Conservation (phyloP, 1,139 yeast genomes). For the Geotrichum restrictum region DNA sequence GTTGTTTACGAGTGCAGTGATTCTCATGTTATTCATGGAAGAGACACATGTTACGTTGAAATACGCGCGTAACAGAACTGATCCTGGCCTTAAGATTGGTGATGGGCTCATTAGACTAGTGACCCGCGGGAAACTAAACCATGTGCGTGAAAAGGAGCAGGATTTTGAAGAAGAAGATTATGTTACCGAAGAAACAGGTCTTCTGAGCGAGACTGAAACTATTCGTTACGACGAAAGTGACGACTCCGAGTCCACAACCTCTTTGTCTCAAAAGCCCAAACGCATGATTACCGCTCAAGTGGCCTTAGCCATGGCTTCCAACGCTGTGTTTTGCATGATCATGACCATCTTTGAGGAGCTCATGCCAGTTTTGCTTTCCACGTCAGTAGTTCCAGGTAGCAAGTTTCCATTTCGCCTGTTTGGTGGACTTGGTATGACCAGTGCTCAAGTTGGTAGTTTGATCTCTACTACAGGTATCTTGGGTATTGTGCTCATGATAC, state of each 20-base stretch:
- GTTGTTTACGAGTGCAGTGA: constrained; percentile 33
- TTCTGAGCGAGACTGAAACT: neutral
- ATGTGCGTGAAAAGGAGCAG: neutral
- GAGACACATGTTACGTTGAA: constrained; percentile 51
- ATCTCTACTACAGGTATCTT: constrained; percentile 55
- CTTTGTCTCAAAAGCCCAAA: neutral
- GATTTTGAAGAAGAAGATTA: neutral
- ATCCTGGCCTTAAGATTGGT: constrained; percentile 54
- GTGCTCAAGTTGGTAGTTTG: constrained; percentile 52
- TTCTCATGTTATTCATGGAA: constrained; percentile 53
- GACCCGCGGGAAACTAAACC: constrained; percentile 30
- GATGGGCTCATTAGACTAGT: constrained; percentile 42
- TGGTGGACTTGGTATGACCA: constrained; percentile 50
- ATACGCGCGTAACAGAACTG: constrained; percentile 37
- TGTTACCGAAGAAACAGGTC: constrained; percentile 19
- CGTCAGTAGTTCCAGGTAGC: constrained; percentile 36
- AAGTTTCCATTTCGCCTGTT: constrained; percentile 47
- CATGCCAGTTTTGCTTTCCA: constrained; percentile 56
- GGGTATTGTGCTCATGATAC: constrained; percentile 51
- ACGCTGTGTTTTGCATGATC: constrained; percentile 45
- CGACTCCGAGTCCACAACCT: neutral
- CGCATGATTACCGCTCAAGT: constrained; percentile 36
- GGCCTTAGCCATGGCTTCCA: constrained; percentile 29
- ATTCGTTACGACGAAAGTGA: neutral
- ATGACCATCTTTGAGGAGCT: constrained; percentile 56